A percentile compares a stretch with the other conserved stretches of the same genome.
phyloP scores from a whole-genome alignment of 2,329 filamentous ascomycete genomes.

The Pseudopyricularia cyperi region DNA sequence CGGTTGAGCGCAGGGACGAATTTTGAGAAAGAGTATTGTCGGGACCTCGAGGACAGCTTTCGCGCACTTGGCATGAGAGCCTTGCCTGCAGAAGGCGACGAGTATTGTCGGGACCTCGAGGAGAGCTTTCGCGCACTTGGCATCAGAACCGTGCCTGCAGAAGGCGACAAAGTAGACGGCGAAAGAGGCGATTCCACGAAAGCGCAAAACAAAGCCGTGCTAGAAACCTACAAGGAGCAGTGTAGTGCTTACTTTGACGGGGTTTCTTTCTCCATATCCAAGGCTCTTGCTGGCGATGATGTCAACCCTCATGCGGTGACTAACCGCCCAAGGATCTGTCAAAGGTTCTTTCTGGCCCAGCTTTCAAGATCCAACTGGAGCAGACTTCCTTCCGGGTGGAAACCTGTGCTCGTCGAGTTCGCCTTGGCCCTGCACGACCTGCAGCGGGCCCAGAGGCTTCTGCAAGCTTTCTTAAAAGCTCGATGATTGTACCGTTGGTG shows the following conservation, averaged over 20 bases:
- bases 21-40: neutral
- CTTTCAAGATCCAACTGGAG: neutral
- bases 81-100: too few relatives aligned
- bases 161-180: neutral
- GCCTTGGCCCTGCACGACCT: conserved; percentile 24
- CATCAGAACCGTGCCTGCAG: neutral
- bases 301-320: neutral
- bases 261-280: neutral
- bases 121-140: neutral
- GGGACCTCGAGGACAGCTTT: neutral
- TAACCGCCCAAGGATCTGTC: neutral
- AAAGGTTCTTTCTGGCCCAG: neutral
- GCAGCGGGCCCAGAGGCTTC: conserved; percentile 28
- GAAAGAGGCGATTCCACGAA: neutral
- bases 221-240: neutral
- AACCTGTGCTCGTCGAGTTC: conserved; percentile 21
- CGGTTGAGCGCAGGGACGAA: neutral
- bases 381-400: conserved; percentile 20
- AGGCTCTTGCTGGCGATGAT: neutral
- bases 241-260: neutral
- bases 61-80: too few relatives aligned
- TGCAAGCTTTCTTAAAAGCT: conserved; percentile 34
- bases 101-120: neutral
- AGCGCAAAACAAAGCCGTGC: neutral
- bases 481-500: conserved; percentile 55